Percentiles rank a stretch among this genome's conserved stretches.
Conservation (phyloP, 192 early-diverging fungal genomes). For the Glomus cerebriforme region DNA sequence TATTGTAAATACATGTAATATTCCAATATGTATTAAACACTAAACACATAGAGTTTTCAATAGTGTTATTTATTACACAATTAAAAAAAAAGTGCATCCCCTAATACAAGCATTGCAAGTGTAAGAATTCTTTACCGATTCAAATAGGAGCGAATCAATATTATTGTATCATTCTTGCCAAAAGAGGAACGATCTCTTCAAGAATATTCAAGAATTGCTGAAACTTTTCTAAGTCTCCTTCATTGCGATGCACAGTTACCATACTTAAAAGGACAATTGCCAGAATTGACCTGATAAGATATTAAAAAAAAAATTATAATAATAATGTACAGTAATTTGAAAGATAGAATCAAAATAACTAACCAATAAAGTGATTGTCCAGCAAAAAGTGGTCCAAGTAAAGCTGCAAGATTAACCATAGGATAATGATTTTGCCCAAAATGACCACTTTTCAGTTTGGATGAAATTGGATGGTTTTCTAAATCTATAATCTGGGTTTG, state of each 20-base stretch:
- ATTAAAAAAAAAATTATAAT: neutral
- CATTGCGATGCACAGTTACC: neutral
- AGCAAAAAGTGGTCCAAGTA: constrained; percentile 11
- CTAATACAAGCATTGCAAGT: too few relatives aligned
- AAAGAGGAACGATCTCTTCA: neutral
- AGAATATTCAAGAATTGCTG: constrained; percentile 25
- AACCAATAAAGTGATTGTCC: constrained; percentile 29
- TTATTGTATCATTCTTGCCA: neutral
- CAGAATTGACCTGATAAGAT: constrained; percentile 16
- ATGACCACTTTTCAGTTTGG: constrained; percentile 5
- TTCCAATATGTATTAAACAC: too few relatives aligned
- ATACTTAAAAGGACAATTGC: neutral
- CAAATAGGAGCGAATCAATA: neutral
- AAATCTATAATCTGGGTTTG: neutral
- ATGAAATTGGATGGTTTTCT: constrained; percentile 13
- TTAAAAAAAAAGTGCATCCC: too few relatives aligned
- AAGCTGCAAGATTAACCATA: neutral
- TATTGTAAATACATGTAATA: too few relatives aligned
- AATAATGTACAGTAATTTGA: neutral
- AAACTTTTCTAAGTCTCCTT: constrained; percentile 23
- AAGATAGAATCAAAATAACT: neutral
- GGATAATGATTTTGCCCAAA: constrained; percentile 20
- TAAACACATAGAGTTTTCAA: too few relatives aligned
- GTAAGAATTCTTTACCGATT: neutral
- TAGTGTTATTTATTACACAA: too few relatives aligned